A percentile compares a stretch with the other conserved stretches of the same genome.
These are phyloP conservation scores for Gliomastix tumulicola DNA, from an alignment of 2,329 filamentous ascomycete genomes.

Conservation along the genomic window DNA sequence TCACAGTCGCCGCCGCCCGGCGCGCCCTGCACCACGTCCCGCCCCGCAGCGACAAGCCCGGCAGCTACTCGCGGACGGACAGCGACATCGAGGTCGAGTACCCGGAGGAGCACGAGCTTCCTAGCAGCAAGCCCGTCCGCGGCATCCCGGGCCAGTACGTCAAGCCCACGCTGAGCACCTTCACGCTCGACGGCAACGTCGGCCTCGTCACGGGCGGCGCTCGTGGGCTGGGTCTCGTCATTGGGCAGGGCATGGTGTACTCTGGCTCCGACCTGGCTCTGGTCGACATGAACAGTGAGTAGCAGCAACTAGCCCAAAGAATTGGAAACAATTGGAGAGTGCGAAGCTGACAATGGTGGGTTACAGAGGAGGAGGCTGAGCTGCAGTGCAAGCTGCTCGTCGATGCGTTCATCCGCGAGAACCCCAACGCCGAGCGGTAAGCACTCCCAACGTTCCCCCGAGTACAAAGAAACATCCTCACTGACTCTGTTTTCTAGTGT, in stretches of 20 bases:
- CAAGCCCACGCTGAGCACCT: slow-evolving; percentile 77
- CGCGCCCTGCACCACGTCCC: slow-evolving; percentile 22
- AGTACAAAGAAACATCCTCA: not conserved
- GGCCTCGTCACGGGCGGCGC: slow-evolving; percentile 87
- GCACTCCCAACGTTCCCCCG: slow-evolving; percentile 8
- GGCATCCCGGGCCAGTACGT: slow-evolving; percentile 75
- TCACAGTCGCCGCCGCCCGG: slow-evolving; percentile 13
- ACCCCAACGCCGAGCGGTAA: slow-evolving; percentile 66
- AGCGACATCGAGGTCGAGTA: slow-evolving; percentile 72
- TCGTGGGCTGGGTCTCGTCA: slow-evolving; percentile 80
- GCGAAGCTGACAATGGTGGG: too few species aligned
- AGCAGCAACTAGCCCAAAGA: not conserved
- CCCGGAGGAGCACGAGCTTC: slow-evolving; percentile 66
- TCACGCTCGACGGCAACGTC: slow-evolving; percentile 79
- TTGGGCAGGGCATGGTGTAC: slow-evolving; percentile 85
- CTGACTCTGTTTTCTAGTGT: slow-evolving; percentile 33
- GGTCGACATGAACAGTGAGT: slow-evolving; percentile 85
- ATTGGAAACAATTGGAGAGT: too few species aligned
- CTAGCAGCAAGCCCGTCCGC: slow-evolving; percentile 61
- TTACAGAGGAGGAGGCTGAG: slow-evolving; percentile 71
- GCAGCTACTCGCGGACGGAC: slow-evolving; percentile 73
- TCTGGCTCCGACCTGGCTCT: slow-evolving; percentile 86
- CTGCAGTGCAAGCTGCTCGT: slow-evolving; percentile 69
- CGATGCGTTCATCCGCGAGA: slow-evolving; percentile 69
- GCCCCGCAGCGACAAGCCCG: slow-evolving; percentile 36